A percentile compares a stretch with the other conserved stretches of the same genome.
Evolutionary conservation across 352 stramenopile genomes (phyloP).

Genomic region (Globisporangium barbulae): DNA sequence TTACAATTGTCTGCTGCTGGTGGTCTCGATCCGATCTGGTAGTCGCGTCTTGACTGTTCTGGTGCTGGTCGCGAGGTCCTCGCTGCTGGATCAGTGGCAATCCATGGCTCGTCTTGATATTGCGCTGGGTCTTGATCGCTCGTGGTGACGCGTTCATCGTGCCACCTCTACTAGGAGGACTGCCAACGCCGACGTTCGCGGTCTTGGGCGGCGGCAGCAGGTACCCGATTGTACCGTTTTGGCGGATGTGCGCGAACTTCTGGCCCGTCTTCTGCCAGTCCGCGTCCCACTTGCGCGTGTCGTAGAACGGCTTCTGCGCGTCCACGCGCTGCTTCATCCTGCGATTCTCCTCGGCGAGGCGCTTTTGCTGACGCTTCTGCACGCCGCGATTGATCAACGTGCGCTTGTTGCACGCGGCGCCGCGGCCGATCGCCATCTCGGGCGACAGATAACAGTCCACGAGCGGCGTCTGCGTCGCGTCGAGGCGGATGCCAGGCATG

Average conservation of each 20-base stretch:
- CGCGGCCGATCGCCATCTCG: slow-evolving; percentile 50
- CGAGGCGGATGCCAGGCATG: slow-evolving; percentile 67
- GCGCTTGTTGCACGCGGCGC: slow-evolving; percentile 68
- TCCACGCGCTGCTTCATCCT: slow-evolving; percentile 50
- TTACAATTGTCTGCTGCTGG: background rate
- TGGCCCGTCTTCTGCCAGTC: slow-evolving; percentile 59
- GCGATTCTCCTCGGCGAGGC: slow-evolving; percentile 65
- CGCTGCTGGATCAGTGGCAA: slow-evolving; percentile 14
- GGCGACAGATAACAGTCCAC: slow-evolving; percentile 75
- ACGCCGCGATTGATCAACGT: slow-evolving; percentile 60
- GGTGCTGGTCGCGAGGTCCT: background rate
- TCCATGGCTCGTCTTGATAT: slow-evolving; percentile 13
- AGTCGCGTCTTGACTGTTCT: background rate
- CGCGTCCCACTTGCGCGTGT: slow-evolving; percentile 66
- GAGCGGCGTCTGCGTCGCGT: slow-evolving; percentile 63
- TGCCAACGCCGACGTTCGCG: slow-evolving; percentile 2
- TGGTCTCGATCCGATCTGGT: background rate
- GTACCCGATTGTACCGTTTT: slow-evolving; percentile 69
- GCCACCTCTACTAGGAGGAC: background rate
- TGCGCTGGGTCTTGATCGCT: slow-evolving; percentile 2
- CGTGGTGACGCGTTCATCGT: background rate
- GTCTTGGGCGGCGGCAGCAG: slow-evolving; percentile 40
- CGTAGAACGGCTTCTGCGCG: slow-evolving; percentile 63
- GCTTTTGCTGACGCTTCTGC: slow-evolving; percentile 42
- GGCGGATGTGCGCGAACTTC: slow-evolving; percentile 60